These are phyloP conservation scores for Davidsoniella neocaledoniae DNA, from an alignment of 2,329 filamentous ascomycete species.

Conservation along the genomic window DNA sequence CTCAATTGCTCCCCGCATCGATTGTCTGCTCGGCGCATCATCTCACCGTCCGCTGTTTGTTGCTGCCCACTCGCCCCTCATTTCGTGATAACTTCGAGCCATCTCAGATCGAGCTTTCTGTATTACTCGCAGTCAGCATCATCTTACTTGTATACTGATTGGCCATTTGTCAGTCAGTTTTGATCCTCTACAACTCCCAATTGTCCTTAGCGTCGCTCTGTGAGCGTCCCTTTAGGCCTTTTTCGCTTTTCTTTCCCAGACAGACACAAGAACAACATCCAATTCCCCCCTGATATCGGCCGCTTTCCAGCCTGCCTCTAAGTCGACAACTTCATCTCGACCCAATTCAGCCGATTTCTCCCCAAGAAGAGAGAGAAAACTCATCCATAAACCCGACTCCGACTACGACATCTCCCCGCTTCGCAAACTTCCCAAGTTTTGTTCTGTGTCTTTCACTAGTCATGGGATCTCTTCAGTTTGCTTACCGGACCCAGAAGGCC, in stretches of 20 bases:
- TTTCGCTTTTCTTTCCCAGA: conserved; percentile 1
- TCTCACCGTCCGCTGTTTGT: not conserved
- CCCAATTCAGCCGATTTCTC: not conserved
- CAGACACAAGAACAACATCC: no score
- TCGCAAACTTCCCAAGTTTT: conserved; percentile 13
- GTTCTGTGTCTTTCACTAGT: conserved; percentile 75
- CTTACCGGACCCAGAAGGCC: conserved; percentile 91
- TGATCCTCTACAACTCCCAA: not conserved
- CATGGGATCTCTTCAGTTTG: conserved; percentile 94
- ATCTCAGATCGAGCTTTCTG: no score
- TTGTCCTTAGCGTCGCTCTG: conserved; percentile 1
- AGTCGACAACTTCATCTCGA: not conserved
- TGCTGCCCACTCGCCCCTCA: no score
- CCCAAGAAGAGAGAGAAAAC: conserved; percentile 4
- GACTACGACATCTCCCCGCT: not conserved
- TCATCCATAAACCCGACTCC: not conserved
- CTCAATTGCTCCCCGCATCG: conserved; percentile 6
- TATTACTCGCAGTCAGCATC: no score
- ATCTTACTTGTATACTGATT: no score
- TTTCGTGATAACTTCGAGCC: no score
- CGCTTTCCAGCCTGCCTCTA: conserved; percentile 2
- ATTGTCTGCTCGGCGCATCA: conserved; percentile 6
- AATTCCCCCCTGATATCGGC: not conserved
- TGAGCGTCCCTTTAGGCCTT: not conserved
- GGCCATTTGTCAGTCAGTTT: no score